A percentile compares a stretch with the other conserved stretches of the same genome.
Evolutionary conservation across 2,329 filamentous ascomycete species (phyloP).

Genomic region (Paraphoma chrysanthemicola): DNA sequence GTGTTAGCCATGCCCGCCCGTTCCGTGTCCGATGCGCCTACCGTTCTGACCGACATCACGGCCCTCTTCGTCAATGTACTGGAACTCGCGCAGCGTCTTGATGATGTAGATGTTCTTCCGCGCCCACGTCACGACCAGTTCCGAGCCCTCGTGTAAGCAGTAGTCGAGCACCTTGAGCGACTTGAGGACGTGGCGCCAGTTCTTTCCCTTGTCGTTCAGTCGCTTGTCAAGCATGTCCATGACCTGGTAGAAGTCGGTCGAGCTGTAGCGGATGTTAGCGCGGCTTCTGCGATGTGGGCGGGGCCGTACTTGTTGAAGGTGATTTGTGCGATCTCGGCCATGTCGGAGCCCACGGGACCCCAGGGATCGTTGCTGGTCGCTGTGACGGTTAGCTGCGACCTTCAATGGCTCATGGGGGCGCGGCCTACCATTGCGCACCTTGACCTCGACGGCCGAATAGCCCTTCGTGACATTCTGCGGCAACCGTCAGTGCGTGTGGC

Average conservation of each 20-base stretch:
- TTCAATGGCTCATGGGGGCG: constrained; percentile 3
- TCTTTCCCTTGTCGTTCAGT: constrained; percentile 98
- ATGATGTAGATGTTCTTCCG: constrained; percentile 99
- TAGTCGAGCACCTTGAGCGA: constrained; percentile 98
- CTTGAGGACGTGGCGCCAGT: constrained; percentile 98
- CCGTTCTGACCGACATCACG: constrained; percentile 96
- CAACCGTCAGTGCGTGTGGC: not conserved
- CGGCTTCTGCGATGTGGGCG: constrained; percentile 7
- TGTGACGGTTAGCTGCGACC: constrained; percentile 52
- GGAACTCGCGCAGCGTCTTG: constrained; percentile 96
- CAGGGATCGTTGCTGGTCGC: constrained; percentile 99
- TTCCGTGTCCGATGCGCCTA: constrained; percentile 54
- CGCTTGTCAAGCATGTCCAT: constrained; percentile 99
- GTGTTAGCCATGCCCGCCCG: constrained; percentile 19
- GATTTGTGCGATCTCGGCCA: constrained; percentile 97
- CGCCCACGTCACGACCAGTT: constrained; percentile 96
- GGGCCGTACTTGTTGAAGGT: constrained; percentile 90
- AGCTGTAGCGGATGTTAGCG: constrained; percentile 61
- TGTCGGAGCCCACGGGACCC: constrained; percentile 96
- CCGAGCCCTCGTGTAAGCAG: constrained; percentile 95
- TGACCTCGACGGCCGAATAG: constrained; percentile 95
- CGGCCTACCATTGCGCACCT: constrained; percentile 65
- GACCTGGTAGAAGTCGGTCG: constrained; percentile 98
- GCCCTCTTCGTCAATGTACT: constrained; percentile 94
- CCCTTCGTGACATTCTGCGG: constrained; percentile 90